phyloP scores from a whole-genome alignment of 352 stramenopile species.

The Phytopythium helicoides region DNA sequence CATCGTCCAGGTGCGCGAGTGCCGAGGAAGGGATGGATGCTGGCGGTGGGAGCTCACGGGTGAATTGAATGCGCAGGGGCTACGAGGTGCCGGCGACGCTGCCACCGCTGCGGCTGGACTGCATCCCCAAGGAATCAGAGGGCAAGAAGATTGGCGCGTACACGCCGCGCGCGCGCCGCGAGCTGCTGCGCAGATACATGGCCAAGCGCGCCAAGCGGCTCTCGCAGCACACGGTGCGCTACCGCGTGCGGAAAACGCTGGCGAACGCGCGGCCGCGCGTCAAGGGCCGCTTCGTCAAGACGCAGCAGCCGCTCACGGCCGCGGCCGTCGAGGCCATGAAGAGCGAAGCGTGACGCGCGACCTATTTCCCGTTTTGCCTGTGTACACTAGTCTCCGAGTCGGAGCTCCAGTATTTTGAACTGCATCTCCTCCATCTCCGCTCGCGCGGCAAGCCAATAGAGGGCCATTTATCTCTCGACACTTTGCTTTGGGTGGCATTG shows the following conservation, averaged over 20 bases:
- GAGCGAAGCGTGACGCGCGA: neutral
- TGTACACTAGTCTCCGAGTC: too few species aligned
- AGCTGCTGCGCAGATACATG: constrained; percentile 79
- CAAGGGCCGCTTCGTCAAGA: constrained; percentile 85
- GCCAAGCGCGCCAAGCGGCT: constrained; percentile 68
- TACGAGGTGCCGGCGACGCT: constrained; percentile 38
- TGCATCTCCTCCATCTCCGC: too few species aligned
- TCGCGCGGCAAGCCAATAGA: too few species aligned
- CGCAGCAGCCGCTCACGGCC: constrained; percentile 69
- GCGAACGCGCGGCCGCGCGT: constrained; percentile 73
- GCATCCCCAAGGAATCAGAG: constrained; percentile 12
- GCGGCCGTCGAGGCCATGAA: constrained; percentile 43
- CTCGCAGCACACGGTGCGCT: constrained; percentile 74
- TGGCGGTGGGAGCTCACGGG: too few species aligned
- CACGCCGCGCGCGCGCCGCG: constrained; percentile 53
- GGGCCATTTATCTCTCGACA: too few species aligned
- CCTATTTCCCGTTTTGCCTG: neutral
- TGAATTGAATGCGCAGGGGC: constrained; percentile 24
- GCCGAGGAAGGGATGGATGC: too few species aligned
- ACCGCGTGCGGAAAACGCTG: constrained; percentile 77
- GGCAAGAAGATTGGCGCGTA: constrained; percentile 72
- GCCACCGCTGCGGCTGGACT: constrained; percentile 47
- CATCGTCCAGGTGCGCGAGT: too few species aligned
- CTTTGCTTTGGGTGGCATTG: too few species aligned
- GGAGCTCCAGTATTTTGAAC: too few species aligned